A percentile compares a stretch with the other conserved stretches of the same genome.
Conservation (phyloP, 148 eudicot genomes). For the Silene latifolia region DNA sequence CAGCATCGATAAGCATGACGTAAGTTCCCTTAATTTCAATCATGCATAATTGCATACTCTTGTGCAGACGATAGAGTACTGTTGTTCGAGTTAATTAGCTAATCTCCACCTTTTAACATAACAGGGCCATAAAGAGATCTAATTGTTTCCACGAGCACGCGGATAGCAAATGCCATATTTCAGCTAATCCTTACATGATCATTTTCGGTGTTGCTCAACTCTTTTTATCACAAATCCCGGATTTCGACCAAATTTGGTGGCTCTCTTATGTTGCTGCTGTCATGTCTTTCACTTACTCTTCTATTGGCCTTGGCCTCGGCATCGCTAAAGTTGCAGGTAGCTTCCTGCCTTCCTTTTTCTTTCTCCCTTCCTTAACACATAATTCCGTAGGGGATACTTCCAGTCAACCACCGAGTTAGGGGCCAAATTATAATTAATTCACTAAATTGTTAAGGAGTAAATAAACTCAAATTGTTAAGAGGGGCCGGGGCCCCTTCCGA, state of each 20-base stretch:
- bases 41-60: no score
- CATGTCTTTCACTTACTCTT: constrained; percentile 80
- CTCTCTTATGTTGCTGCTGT: constrained; percentile 77
- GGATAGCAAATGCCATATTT: constrained; percentile 42
- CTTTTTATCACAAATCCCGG: constrained; percentile 68
- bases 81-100: no score
- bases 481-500: no score
- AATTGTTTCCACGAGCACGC: constrained; percentile 64
- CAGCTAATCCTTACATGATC: constrained; percentile 74
- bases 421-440: no score
- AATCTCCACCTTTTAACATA: not conserved
- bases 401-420: no score
- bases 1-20: constrained; percentile 72
- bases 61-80: no score
- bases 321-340: constrained; percentile 61
- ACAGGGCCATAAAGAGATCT: constrained; percentile 70
- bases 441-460: no score
- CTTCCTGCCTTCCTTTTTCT: no score
- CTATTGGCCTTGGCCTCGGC: constrained; percentile 78
- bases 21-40: constrained; percentile 23
- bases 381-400: no score
- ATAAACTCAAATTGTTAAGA: no score
- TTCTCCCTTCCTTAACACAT: no score
- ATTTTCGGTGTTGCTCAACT: constrained; percentile 55
- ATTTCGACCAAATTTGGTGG: constrained; percentile 80